Percentiles rank a stretch among this genome's conserved stretches.
Evolutionary conservation across 768 basidiomycete genomes (phyloP).

Genomic region (Lepiota subincarnata): DNA sequence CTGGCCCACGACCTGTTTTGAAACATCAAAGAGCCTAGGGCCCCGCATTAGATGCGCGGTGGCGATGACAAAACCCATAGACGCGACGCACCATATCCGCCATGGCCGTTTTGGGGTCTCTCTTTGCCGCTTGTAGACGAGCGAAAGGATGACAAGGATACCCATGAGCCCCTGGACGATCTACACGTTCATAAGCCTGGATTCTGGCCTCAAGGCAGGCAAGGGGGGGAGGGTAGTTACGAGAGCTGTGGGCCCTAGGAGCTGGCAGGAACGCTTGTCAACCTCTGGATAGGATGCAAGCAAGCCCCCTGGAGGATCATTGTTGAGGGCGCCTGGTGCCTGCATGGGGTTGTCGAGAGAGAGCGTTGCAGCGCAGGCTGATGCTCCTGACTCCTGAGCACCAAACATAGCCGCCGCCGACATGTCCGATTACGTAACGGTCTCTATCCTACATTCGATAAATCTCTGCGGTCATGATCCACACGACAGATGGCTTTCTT

Average conservation of each 20-base stretch:
- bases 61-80: background rate
- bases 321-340: background rate
- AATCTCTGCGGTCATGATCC: background rate
- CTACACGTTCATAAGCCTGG: conserved; percentile 50
- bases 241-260: conserved; percentile 49
- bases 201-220: conserved; percentile 24
- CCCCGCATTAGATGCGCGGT: conserved; percentile 1
- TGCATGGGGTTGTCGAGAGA: background rate
- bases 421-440: conserved; percentile 4
- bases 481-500: conserved; percentile 46
- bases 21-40: conserved; percentile 84
- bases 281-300: conserved; percentile 35
- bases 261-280: conserved; percentile 45
- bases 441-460: background rate
- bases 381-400: background rate
- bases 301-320: conserved; percentile 6
- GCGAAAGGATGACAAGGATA: conserved; percentile 80
- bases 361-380: background rate
- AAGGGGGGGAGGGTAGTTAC: conserved; percentile 34
- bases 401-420: background rate
- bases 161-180: conserved; percentile 86
- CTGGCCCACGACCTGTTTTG: conserved; percentile 87
- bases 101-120: conserved; percentile 85
- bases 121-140: conserved; percentile 84
- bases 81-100: conserved; percentile 75